phyloP scores from a whole-genome alignment of 306 rosid genomes.

The Prunus mira region DNA sequence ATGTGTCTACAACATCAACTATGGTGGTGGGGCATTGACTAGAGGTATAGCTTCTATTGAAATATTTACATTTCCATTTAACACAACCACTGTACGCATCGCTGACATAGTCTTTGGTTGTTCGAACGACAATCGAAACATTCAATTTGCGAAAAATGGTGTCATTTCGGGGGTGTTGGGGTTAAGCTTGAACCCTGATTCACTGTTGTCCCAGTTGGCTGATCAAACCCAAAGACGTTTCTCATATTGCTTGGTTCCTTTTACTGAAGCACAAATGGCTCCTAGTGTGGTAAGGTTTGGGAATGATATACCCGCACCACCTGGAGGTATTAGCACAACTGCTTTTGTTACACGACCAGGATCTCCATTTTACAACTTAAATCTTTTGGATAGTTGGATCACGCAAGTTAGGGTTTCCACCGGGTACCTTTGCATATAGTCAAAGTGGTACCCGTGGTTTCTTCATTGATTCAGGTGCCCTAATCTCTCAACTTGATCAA shows the following conservation, averaged over 20 bases:
- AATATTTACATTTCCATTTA: slow-evolving; percentile 4
- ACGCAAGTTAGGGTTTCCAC: background rate
- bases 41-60: background rate
- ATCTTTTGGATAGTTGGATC: slow-evolving; percentile 8
- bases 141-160: background rate
- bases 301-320: background rate
- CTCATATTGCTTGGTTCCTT: slow-evolving; percentile 16
- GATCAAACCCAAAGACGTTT: background rate
- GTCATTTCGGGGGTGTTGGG: slow-evolving; percentile 12
- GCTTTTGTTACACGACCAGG: background rate
- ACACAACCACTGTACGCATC: background rate
- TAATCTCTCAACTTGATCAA: background rate
- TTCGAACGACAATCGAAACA: background rate
- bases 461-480: slow-evolving; percentile 18
- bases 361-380: background rate
- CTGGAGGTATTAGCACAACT: background rate
- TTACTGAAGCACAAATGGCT: background rate
- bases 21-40: slow-evolving; percentile 12
- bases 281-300: background rate
- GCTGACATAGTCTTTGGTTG: slow-evolving; percentile 16
- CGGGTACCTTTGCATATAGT: background rate
- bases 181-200: background rate
- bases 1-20: background rate
- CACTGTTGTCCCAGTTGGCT: background rate
- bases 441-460: slow-evolving; percentile 11